Evolutionary conservation across 345 rosid species (phyloP).

Genomic region (Laguncularia racemosa): DNA sequence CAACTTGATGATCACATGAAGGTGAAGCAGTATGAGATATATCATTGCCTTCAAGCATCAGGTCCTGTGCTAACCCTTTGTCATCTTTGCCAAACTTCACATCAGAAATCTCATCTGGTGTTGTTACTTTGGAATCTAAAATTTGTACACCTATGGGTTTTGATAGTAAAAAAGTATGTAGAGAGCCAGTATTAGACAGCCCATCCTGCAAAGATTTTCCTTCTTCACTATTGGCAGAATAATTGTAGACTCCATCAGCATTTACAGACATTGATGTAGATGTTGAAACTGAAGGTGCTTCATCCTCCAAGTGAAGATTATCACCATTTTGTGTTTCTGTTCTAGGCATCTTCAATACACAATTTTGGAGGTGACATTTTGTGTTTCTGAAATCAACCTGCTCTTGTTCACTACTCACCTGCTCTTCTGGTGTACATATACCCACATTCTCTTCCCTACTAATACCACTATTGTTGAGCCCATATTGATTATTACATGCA

Average conservation of each 20-base stretch:
- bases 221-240: constrained; percentile 20
- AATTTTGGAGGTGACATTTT: constrained; percentile 15
- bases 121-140: constrained; percentile 21
- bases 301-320: constrained; percentile 14
- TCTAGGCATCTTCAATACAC: constrained; percentile 13
- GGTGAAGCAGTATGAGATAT: constrained; percentile 18
- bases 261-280: constrained; percentile 18
- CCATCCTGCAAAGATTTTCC: constrained; percentile 25
- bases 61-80: constrained; percentile 19
- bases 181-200: constrained; percentile 27
- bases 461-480: too few relatives aligned
- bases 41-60: constrained; percentile 17
- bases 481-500: too few relatives aligned
- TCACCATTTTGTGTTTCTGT: constrained; percentile 19
- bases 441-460: too few relatives aligned
- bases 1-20: constrained; percentile 24
- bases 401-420: constrained; percentile 16
- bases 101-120: constrained; percentile 17
- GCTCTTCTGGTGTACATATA: constrained; percentile 13
- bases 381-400: constrained; percentile 15
- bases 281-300: constrained; percentile 20
- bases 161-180: constrained; percentile 20
- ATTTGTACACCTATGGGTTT: constrained; percentile 10
- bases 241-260: constrained; percentile 21
- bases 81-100: constrained; percentile 26